Evolutionary conservation across 805 yeast species (phyloP).

Genomic region (Metschnikowia noctiluminum): DNA sequence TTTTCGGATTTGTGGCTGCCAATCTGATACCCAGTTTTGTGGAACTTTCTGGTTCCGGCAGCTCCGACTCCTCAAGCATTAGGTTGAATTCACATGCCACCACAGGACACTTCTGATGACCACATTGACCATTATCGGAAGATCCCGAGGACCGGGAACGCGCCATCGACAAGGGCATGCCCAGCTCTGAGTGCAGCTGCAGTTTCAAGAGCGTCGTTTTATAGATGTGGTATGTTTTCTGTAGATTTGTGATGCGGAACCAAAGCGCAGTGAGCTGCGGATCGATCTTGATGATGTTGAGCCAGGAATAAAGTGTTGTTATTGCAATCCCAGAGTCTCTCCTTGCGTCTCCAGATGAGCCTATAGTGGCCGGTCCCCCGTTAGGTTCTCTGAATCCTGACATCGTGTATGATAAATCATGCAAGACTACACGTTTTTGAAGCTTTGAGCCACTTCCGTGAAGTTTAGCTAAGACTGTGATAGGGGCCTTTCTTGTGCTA

Average conservation of each 20-base stretch:
- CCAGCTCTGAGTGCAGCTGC: background rate
- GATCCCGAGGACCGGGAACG: background rate
- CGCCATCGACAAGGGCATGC: background rate
- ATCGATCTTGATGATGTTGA: slow-evolving; percentile 36
- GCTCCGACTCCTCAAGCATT: slow-evolving; percentile 27
- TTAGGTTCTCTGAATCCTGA: slow-evolving; percentile 3
- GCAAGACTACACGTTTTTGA: slow-evolving; percentile 14
- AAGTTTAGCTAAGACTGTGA: slow-evolving; percentile 24
- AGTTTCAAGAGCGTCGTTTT: slow-evolving; percentile 23
- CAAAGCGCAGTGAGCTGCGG: slow-evolving; percentile 40
- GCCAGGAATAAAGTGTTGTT: slow-evolving; percentile 36
- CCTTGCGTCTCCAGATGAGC: too few species aligned
- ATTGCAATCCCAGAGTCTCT: slow-evolving; percentile 2
- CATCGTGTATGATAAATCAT: slow-evolving; percentile 19
- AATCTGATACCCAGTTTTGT: background rate
- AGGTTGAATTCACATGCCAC: slow-evolving; percentile 38
- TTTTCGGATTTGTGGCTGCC: background rate
- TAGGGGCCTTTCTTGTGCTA: background rate
- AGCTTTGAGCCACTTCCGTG: slow-evolving; percentile 13
- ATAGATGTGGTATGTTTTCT: slow-evolving; percentile 38
- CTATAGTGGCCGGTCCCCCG: too few species aligned
- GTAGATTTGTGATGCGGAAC: slow-evolving; percentile 39
- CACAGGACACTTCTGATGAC: slow-evolving; percentile 34
- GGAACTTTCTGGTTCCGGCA: background rate
- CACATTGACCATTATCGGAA: slow-evolving; percentile 15